Conservation (phyloP, 2,329 filamentous ascomycete genomes). For the Scleromitrula shiraiana region DNA sequence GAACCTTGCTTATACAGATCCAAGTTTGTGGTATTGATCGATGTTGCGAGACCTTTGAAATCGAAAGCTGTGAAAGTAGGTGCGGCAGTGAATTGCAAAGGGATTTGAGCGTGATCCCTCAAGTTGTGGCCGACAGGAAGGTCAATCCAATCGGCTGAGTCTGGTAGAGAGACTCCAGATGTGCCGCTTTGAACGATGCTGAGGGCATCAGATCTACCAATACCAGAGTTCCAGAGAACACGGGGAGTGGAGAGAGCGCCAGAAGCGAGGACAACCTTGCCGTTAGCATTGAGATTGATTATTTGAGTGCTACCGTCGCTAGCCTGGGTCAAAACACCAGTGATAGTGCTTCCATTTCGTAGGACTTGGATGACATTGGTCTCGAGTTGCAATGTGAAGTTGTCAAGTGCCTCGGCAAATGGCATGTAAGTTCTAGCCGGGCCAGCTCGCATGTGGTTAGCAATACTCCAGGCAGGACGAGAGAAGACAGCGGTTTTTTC, state of each 20-base stretch:
- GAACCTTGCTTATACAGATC: conserved; percentile 13
- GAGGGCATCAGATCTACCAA: conserved; percentile 32
- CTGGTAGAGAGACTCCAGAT: conserved; percentile 33
- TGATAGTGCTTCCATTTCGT: background rate
- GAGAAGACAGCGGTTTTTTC: background rate
- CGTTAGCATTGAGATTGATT: conserved; percentile 27
- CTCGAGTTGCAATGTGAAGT: background rate
- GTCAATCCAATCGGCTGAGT: conserved; percentile 44
- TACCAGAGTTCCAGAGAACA: conserved; percentile 26
- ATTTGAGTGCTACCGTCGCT: conserved; percentile 11
- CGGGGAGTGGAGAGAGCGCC: conserved; percentile 22
- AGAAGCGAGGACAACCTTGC: conserved; percentile 20
- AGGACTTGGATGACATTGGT: background rate
- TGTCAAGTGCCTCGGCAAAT: background rate
- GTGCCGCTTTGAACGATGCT: conserved; percentile 21
- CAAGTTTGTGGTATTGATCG: conserved; percentile 34
- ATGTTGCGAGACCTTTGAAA: too few relatives aligned
- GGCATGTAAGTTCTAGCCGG: background rate
- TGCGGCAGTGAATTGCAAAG: conserved; percentile 18
- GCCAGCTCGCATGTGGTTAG: background rate
- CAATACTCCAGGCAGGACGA: background rate
- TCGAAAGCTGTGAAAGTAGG: conserved; percentile 29
- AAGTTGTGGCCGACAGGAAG: conserved; percentile 52
- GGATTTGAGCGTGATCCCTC: conserved; percentile 46
- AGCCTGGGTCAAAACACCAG: background rate